These are phyloP conservation scores for Blastobotrys ciferrii DNA, from an alignment of 1,139 yeast genomes.

Conservation along the genomic window DNA sequence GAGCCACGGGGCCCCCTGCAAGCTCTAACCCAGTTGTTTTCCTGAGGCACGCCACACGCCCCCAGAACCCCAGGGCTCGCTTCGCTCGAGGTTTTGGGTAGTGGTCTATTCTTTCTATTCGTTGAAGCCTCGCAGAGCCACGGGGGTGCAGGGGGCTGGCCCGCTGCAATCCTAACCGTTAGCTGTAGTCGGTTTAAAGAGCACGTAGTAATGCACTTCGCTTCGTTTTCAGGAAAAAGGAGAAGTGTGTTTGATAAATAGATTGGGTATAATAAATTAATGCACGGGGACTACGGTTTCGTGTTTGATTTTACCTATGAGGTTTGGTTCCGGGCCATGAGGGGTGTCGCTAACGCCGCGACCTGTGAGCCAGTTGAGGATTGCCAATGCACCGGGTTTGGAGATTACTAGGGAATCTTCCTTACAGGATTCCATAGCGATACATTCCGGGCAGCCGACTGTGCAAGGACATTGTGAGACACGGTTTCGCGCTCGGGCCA, in stretches of 20 bases:
- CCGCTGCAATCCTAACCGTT: too few relatives aligned
- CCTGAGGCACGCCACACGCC: too few relatives aligned
- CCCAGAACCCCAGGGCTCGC: too few relatives aligned
- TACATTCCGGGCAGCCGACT: slow-evolving; percentile 89
- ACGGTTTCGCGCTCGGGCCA: slow-evolving; percentile 57
- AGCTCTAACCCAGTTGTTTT: too few relatives aligned
- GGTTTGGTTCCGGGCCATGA: slow-evolving; percentile 81
- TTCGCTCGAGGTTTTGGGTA: too few relatives aligned
- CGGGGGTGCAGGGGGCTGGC: too few relatives aligned
- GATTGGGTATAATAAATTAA: background rate
- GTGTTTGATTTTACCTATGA: slow-evolving; percentile 56
- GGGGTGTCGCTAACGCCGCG: slow-evolving; percentile 50
- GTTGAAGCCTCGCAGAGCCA: too few relatives aligned
- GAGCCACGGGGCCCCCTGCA: too few relatives aligned
- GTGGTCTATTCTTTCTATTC: too few relatives aligned
- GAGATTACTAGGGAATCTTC: slow-evolving; percentile 82
- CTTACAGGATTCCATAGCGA: slow-evolving; percentile 72
- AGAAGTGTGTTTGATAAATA: background rate
- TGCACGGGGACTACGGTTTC: slow-evolving; percentile 53
- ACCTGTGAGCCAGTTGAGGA: slow-evolving; percentile 51
- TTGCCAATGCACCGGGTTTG: slow-evolving; percentile 79
- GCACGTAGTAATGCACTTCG: too few relatives aligned
- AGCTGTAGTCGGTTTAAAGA: too few relatives aligned
- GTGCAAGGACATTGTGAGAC: slow-evolving; percentile 70
- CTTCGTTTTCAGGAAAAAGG: background rate